Percentiles rank a stretch among this genome's conserved stretches.
Evolutionary conservation across 805 yeast species (phyloP).

Genomic region (Priceomyces fermenticarens): DNA sequence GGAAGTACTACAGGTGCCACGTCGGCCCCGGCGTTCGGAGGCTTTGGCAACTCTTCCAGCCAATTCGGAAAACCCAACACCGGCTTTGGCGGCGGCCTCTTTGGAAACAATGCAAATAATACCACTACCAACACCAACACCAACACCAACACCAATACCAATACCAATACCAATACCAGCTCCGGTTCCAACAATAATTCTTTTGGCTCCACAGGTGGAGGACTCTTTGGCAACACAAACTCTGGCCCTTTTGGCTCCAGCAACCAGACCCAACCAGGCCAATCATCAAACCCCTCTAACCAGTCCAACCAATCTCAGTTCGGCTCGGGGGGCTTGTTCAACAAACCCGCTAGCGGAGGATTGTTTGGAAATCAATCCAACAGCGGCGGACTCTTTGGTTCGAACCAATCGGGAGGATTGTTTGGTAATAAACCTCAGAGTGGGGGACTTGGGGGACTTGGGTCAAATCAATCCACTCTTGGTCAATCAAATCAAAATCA

Average conservation of each 20-base stretch:
- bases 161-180: neutral
- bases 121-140: neutral
- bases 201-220: conserved; percentile 26
- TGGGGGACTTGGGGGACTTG: no score
- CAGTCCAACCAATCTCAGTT: neutral
- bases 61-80: conserved; percentile 5
- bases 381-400: conserved; percentile 20
- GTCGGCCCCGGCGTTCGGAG: neutral
- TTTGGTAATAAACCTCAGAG: conserved; percentile 18
- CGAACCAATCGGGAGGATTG: conserved; percentile 17
- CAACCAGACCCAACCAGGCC: conserved; percentile 14
- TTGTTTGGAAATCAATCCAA: conserved; percentile 17
- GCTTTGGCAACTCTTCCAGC: neutral
- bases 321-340: no score
- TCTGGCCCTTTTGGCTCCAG: conserved; percentile 5
- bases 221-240: conserved; percentile 17
- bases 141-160: neutral
- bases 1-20: conserved; percentile 1
- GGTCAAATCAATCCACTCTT: neutral
- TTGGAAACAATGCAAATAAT: conserved; percentile 10
- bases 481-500: no score
- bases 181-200: conserved; percentile 11
- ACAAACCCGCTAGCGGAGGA: conserved; percentile 15
- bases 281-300: conserved; percentile 15
- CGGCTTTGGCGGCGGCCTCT: conserved; percentile 13